A percentile compares a stretch with the other conserved stretches of the same genome.
Conservation (phyloP, 2,329 filamentous ascomycete species). For the Metarhizium anisopliae region DNA sequence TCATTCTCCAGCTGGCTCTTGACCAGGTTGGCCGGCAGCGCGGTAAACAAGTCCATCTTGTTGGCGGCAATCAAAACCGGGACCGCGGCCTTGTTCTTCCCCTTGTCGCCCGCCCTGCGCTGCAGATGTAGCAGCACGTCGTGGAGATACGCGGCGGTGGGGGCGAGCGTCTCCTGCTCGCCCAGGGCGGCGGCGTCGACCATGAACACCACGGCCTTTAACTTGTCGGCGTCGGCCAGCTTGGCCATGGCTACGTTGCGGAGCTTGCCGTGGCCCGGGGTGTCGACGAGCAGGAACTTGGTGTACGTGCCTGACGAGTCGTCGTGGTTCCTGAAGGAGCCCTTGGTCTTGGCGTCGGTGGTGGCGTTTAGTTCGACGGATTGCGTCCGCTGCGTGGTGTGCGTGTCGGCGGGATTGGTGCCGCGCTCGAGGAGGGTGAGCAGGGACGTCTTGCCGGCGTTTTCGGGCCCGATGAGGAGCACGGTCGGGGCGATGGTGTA, state of each 20-base stretch:
- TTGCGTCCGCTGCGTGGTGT: slow-evolving; percentile 43
- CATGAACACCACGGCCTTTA: slow-evolving; percentile 74
- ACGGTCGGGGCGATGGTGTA: slow-evolving; percentile 66
- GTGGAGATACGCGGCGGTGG: slow-evolving; percentile 78
- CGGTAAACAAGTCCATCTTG: slow-evolving; percentile 93
- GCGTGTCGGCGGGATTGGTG: slow-evolving; percentile 34
- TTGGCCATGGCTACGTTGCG: slow-evolving; percentile 57
- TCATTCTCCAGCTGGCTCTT: slow-evolving; percentile 69
- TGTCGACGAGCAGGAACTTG: slow-evolving; percentile 74
- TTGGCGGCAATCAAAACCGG: slow-evolving; percentile 83
- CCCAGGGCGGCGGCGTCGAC: slow-evolving; percentile 71
- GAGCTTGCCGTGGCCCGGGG: slow-evolving; percentile 91
- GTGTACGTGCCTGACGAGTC: slow-evolving; percentile 47
- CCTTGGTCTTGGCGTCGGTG: slow-evolving; percentile 31
- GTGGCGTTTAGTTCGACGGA: slow-evolving; percentile 47
- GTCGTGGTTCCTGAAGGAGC: slow-evolving; percentile 48
- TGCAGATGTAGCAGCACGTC: slow-evolving; percentile 80
- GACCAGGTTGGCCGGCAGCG: slow-evolving; percentile 70
- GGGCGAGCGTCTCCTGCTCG: slow-evolving; percentile 52
- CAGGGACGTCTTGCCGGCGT: slow-evolving; percentile 80
- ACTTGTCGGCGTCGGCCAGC: slow-evolving; percentile 34
- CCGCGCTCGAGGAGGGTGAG: slow-evolving; percentile 63
- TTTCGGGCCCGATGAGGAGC: slow-evolving; percentile 71
- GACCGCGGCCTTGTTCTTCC: slow-evolving; percentile 34
- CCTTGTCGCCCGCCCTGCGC: slow-evolving; percentile 48